These are phyloP conservation scores for Juncus inflexus DNA, from an alignment of 176 grass and related monocot species.

Conservation along the genomic window DNA sequence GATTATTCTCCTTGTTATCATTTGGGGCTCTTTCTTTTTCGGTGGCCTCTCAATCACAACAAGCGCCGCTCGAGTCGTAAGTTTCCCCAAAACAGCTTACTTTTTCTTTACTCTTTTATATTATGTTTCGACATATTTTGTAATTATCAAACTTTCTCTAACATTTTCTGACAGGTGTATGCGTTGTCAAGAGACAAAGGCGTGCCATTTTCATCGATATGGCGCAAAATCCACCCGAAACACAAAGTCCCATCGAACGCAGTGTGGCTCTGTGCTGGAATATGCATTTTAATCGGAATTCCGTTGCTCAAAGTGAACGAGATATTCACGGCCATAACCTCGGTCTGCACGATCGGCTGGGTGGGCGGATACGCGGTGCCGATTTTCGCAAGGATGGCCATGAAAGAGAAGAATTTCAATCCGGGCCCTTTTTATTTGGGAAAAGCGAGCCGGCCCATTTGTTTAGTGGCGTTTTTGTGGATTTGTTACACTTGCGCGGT, in stretches of 20 bases:
- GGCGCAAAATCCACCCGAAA: constrained; percentile 76
- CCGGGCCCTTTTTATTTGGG: constrained; percentile 83
- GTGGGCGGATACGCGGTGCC: constrained; percentile 92
- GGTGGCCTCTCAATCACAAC: constrained; percentile 98
- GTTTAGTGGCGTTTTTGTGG: constrained; percentile 91
- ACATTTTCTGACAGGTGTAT: constrained; percentile 45
- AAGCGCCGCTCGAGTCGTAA: constrained; percentile 86
- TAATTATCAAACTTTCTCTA: constrained; percentile 9
- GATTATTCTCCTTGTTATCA: constrained; percentile 70
- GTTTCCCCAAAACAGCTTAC: neutral
- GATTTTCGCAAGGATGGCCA: constrained; percentile 92
- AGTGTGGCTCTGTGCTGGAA: constrained; percentile 76
- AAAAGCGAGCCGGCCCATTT: constrained; percentile 56
- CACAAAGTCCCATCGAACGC: constrained; percentile 85
- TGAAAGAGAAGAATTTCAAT: constrained; percentile 65
- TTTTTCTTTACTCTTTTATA: neutral
- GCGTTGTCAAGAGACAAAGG: constrained; percentile 83
- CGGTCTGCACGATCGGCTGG: constrained; percentile 86
- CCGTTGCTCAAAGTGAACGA: constrained; percentile 86
- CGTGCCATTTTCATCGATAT: constrained; percentile 63
- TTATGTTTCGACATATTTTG: neutral
- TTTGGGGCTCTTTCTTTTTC: constrained; percentile 99
- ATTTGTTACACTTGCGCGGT: constrained; percentile 98
- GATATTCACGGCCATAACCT: constrained; percentile 95
- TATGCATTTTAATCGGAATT: constrained; percentile 79